Evolutionary conservation across 192 early-diverging fungal species (phyloP), one percentile per base, ranked within the genome.

Genomic region (Rhizophlyctis rosea): DNA sequence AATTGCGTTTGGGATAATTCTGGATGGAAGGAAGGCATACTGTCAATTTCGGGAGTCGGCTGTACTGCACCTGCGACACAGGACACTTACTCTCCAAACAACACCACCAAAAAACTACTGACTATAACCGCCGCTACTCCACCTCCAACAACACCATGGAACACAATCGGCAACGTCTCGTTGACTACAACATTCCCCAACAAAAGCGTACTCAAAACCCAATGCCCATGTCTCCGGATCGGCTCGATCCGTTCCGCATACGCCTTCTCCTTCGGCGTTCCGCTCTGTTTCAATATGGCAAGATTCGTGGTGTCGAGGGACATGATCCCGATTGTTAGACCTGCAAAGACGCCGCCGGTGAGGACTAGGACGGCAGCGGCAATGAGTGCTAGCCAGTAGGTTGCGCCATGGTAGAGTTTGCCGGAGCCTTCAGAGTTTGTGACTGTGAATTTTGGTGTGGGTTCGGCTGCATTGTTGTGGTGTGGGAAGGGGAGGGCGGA

Each of bases 151-250:
- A 92, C 79, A 14, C 81, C 82, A 61, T 94, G 85, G 58, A 92
- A 80, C 59, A 95, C 77, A 59, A 95, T 91, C 3, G 92, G 92
- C 60, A 95, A 76, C 11, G 68, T 64, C 31, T 99, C 96, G 75
- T 99, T 99, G 36, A 97, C 84, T 33, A 99, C 78, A 1, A 94
- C 94, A 75, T 99, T 99, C 13, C 88, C 88, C 44, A 99, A 67
- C 14, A 99, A 72, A 32, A 99, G 71, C 11, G 95, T 96, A 0
- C 95, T 93, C 28, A 99, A 75, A 9, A 99, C 86, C 92, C 94
- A 91, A 63, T 97, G 95, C 1, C 85, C 87, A 71, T 93, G 88
- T 75, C 88, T 91, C 32, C 94, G 79, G 58, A 95, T 87, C 24
- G 94, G 94, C 67, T 83, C 79, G 61, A 96, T 93, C n/a, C 84